Conservation (phyloP, 768 basidiomycete species). For the Lactarius tabidus region DNA sequence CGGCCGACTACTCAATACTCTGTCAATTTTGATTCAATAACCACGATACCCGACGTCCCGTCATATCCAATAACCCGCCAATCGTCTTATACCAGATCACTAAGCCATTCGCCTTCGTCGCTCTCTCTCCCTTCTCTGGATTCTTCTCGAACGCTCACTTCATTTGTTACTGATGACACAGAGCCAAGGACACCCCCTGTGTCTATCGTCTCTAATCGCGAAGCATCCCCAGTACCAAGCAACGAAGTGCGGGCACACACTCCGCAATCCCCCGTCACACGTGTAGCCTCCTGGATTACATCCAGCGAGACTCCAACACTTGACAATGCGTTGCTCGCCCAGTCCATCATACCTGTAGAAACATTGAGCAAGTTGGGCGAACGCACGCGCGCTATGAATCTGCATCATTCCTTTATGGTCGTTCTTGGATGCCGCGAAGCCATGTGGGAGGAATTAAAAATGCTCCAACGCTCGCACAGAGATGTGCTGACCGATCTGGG, state of each 20-base stretch:
- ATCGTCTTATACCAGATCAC: conserved; percentile 7
- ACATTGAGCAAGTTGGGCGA: conserved; percentile 45
- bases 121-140: conserved; percentile 18
- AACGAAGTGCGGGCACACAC: not conserved
- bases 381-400: conserved; percentile 65
- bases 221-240: not conserved
- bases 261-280: conserved; percentile 7
- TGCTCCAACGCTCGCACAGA: conserved; percentile 54
- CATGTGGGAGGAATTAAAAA: conserved; percentile 73
- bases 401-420: conserved; percentile 57
- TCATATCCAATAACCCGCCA: conserved; percentile 23
- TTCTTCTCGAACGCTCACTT: not conserved
- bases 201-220: conserved; percentile 2
- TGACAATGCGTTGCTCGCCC: conserved; percentile 21
- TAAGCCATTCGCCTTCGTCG: conserved; percentile 18
- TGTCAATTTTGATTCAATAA: conserved; percentile 9
- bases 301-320: conserved; percentile 22
- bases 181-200: conserved; percentile 12
- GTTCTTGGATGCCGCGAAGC: conserved; percentile 67
- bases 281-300: conserved; percentile 18
- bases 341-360: conserved; percentile 22
- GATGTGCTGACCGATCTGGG: conserved; percentile 53
- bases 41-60: conserved; percentile 19
- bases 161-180: conserved; percentile 9
- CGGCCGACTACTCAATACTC: conserved; percentile 18